Conservation (phyloP, 2,329 filamentous ascomycete species). For the Delphinella strobiligena region DNA sequence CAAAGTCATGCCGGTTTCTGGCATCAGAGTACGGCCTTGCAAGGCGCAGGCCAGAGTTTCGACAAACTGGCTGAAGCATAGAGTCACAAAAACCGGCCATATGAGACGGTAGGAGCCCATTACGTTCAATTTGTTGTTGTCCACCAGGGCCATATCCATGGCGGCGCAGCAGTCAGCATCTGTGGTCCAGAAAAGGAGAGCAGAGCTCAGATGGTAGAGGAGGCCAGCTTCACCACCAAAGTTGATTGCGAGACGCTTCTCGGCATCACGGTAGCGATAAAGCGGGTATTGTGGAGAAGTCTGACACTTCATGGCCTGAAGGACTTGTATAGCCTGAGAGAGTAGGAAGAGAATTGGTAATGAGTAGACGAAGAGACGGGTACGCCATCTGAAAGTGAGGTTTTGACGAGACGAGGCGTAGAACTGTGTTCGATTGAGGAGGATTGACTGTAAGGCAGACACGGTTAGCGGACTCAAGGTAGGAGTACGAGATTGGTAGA, state of each 20-base stretch:
- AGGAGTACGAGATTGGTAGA: too few relatives aligned
- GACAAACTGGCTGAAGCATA: constrained; percentile 68
- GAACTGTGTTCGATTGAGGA: constrained; percentile 85
- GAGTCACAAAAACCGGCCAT: constrained; percentile 61
- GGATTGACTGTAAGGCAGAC: constrained; percentile 50
- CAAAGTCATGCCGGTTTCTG: constrained; percentile 89
- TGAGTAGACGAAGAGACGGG: constrained; percentile 57
- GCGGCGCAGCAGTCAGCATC: constrained; percentile 65
- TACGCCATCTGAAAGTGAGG: constrained; percentile 61
- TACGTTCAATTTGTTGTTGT: constrained; percentile 37
- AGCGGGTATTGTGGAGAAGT: constrained; percentile 42
- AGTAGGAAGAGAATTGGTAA: constrained; percentile 59
- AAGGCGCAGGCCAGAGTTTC: constrained; percentile 82
- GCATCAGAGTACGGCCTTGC: constrained; percentile 65
- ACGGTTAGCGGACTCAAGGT: not conserved
- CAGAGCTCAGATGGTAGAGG: constrained; percentile 60
- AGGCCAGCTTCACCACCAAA: constrained; percentile 50
- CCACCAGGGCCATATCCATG: constrained; percentile 56
- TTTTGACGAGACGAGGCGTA: constrained; percentile 81
- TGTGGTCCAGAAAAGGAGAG: constrained; percentile 58
- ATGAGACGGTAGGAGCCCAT: constrained; percentile 69
- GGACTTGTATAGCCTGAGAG: constrained; percentile 54
- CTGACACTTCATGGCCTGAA: constrained; percentile 86
- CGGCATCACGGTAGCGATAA: constrained; percentile 34
- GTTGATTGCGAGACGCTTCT: constrained; percentile 31